Evolutionary conservation across 176 grass and related monocot species (phyloP).

Genomic region (Carex parvula): DNA sequence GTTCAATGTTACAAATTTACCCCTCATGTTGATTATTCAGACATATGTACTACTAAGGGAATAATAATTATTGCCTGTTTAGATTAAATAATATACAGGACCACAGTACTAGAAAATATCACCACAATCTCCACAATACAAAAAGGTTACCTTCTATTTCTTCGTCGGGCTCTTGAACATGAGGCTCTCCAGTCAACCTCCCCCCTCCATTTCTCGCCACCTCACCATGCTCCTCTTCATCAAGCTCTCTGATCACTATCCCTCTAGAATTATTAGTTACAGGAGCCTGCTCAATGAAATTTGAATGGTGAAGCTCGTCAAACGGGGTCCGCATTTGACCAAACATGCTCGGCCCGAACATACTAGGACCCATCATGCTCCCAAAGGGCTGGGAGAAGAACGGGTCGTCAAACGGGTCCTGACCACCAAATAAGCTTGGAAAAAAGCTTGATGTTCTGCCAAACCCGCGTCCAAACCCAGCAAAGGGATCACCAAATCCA

Average conservation of each 20-base stretch:
- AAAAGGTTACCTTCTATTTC: slow-evolving; percentile 37
- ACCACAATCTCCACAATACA: not conserved
- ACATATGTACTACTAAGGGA: not conserved
- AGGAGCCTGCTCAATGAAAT: slow-evolving; percentile 30
- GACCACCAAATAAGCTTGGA: slow-evolving; percentile 60
- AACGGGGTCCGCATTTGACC: not conserved
- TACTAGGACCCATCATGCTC: slow-evolving; percentile 39
- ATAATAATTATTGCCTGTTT: not conserved
- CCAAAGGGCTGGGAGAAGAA: slow-evolving; percentile 88
- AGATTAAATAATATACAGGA: not conserved
- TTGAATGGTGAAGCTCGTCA: not conserved
- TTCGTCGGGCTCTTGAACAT: slow-evolving; percentile 79
- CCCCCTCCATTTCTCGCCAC: not conserved
- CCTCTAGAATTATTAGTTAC: slow-evolving; percentile 16
- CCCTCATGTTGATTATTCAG: not conserved
- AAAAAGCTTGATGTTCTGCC: slow-evolving; percentile 41
- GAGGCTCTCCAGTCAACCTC: slow-evolving; percentile 23
- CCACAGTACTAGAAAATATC: not conserved
- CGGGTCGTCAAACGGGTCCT: slow-evolving; percentile 80
- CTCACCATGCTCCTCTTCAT: slow-evolving; percentile 34
- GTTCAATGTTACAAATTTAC: not conserved
- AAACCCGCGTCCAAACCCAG: slow-evolving; percentile 48
- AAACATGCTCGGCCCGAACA: slow-evolving; percentile 27
- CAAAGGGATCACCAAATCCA: slow-evolving; percentile 56
- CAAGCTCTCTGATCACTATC: slow-evolving; percentile 64